Percentiles rank a stretch among this genome's conserved stretches.
phyloP scores from a whole-genome alignment of 768 basidiomycete genomes.

The Serendipita indica region DNA sequence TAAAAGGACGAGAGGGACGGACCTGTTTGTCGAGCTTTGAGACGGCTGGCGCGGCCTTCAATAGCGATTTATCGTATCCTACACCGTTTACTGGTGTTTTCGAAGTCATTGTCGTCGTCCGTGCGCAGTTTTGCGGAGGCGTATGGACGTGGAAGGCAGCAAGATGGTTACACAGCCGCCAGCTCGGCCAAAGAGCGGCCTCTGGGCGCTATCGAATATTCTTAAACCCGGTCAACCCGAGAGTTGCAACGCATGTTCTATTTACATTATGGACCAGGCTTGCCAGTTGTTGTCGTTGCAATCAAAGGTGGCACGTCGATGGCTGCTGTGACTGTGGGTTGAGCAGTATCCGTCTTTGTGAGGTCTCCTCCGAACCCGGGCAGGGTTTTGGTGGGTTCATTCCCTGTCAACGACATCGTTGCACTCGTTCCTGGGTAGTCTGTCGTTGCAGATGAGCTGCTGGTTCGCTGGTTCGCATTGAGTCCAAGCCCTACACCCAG shows the following conservation, averaged over 20 bases:
- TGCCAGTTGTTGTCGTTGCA: too few relatives aligned
- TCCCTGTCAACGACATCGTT: too few relatives aligned
- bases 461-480: too few relatives aligned
- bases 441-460: too few relatives aligned
- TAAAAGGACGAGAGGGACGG: neutral
- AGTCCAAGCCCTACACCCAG: too few relatives aligned
- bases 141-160: neutral
- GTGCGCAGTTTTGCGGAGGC: neutral
- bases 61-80: neutral
- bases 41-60: neutral
- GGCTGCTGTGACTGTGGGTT: too few relatives aligned
- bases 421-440: too few relatives aligned
- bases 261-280: too few relatives aligned
- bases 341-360: too few relatives aligned
- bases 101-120: neutral
- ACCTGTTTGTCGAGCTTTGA: constrained; percentile 5
- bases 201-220: neutral
- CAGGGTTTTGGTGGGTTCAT: too few relatives aligned
- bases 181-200: neutral
- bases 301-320: too few relatives aligned
- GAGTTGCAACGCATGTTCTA: neutral
- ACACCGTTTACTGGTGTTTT: neutral
- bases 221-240: neutral
- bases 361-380: too few relatives aligned
- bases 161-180: neutral